Conservation (phyloP, 2,329 filamentous ascomycete species). For the Rhynchosporium graminicola region DNA sequence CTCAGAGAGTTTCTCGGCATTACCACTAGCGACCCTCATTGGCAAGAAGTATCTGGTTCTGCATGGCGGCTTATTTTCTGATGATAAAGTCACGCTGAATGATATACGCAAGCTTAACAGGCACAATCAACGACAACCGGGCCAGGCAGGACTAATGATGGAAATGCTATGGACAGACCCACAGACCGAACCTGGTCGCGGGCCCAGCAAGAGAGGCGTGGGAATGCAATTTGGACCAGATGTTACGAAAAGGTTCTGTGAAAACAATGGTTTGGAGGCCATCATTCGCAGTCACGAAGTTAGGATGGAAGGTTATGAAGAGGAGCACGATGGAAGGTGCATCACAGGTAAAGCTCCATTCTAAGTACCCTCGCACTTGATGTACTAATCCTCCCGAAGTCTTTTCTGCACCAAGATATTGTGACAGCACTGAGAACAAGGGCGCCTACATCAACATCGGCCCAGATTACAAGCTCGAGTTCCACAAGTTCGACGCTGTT, state of each 20-base stretch:
- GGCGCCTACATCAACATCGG: conserved; percentile 98
- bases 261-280: conserved; percentile 90
- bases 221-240: conserved; percentile 97
- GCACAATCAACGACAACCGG: conserved; percentile 88
- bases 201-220: conserved; percentile 94
- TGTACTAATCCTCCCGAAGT: conserved; percentile 52
- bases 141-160: conserved; percentile 97
- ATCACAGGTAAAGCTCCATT: conserved; percentile 68
- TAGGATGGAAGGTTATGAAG: conserved; percentile 98
- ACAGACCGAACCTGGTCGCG: conserved; percentile 79
- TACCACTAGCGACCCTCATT: conserved; percentile 89
- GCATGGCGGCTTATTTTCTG: conserved; percentile 93
- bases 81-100: conserved; percentile 88
- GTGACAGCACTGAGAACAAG: conserved; percentile 96
- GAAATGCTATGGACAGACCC: conserved; percentile 99
- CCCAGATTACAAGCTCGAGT: conserved; percentile 86
- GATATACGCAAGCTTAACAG: conserved; percentile 92
- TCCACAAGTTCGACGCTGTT: conserved; percentile 93
- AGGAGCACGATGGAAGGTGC: conserved; percentile 92
- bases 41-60: conserved; percentile 89
- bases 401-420: conserved; percentile 97
- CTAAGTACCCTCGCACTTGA: neutral
- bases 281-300: conserved; percentile 98
- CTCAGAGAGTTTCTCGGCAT: conserved; percentile 94
- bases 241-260: conserved; percentile 93